Evolutionary conservation across 176 grass and related monocot genomes (phyloP).

Genomic region (Zizania latifolia): DNA sequence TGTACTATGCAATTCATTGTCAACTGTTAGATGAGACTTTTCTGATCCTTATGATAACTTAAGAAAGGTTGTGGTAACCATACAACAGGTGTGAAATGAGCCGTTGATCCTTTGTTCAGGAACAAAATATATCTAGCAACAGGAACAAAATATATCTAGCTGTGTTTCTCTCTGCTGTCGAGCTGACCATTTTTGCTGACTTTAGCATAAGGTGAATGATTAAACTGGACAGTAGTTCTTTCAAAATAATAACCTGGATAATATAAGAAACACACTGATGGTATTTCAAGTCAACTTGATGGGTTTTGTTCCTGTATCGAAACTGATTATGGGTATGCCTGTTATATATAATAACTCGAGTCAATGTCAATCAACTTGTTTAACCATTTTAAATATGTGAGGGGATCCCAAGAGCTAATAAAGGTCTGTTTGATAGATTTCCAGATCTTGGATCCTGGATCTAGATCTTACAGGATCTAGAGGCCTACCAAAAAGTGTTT

Average conservation of each 20-base stretch:
- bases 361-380: slow-evolving; percentile 11
- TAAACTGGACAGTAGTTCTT: slow-evolving; percentile 19
- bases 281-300: slow-evolving; percentile 30
- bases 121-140: neutral
- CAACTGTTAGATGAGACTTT: neutral
- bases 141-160: slow-evolving; percentile 5
- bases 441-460: too few relatives aligned
- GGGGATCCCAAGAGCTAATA: neutral
- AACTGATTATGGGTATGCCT: neutral
- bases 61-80: slow-evolving; percentile 5
- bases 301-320: slow-evolving; percentile 27
- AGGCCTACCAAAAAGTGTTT: too few relatives aligned
- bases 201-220: slow-evolving; percentile 14
- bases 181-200: slow-evolving; percentile 19
- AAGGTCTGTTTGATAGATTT: too few relatives aligned
- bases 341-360: neutral
- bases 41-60: neutral
- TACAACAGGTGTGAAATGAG: neutral
- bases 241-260: slow-evolving; percentile 15
- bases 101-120: slow-evolving; percentile 4
- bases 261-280: slow-evolving; percentile 11
- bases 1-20: neutral
- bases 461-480: too few relatives aligned
- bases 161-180: slow-evolving; percentile 13
- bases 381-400: slow-evolving; percentile 10